Conservation (phyloP, 2,329 filamentous ascomycete species). For the Rhynchosporium secalis region DNA sequence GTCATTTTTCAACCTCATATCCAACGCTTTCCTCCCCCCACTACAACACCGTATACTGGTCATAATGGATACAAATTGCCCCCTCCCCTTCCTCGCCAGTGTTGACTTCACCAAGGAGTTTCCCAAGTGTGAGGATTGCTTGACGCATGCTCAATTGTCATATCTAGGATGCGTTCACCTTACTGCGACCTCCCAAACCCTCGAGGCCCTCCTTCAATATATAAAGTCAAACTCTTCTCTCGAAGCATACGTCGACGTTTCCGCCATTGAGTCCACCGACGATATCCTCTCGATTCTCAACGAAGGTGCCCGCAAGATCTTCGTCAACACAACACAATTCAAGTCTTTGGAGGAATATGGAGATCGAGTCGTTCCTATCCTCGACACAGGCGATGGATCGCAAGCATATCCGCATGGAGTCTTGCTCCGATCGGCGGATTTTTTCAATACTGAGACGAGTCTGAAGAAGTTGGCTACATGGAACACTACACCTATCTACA, state of each 20-base stretch:
- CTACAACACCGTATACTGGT: conserved; percentile 14
- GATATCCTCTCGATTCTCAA: conserved; percentile 82
- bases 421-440: conserved; percentile 39
- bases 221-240: conserved; percentile 53
- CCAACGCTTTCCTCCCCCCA: conserved; percentile 12
- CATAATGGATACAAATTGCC: conserved; percentile 63
- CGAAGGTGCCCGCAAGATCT: conserved; percentile 79
- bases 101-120: conserved; percentile 54
- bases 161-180: conserved; percentile 61
- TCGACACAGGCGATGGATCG: conserved; percentile 22
- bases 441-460: conserved; percentile 41
- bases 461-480: conserved; percentile 31
- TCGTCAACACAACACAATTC: conserved; percentile 73
- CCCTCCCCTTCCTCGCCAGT: conserved; percentile 62
- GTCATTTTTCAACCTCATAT: background rate
- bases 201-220: conserved; percentile 42
- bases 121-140: conserved; percentile 52
- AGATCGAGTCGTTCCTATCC: conserved; percentile 55
- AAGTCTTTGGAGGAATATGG: conserved; percentile 56
- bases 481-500: conserved; percentile 38
- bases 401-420: conserved; percentile 38
- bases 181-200: conserved; percentile 44
- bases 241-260: conserved; percentile 75
- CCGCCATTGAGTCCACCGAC: conserved; percentile 64
- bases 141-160: conserved; percentile 57